Base-by-base conservation (phyloP, 2,329 filamentous ascomycete species). In the Aspergillus udagawae region DNA sequence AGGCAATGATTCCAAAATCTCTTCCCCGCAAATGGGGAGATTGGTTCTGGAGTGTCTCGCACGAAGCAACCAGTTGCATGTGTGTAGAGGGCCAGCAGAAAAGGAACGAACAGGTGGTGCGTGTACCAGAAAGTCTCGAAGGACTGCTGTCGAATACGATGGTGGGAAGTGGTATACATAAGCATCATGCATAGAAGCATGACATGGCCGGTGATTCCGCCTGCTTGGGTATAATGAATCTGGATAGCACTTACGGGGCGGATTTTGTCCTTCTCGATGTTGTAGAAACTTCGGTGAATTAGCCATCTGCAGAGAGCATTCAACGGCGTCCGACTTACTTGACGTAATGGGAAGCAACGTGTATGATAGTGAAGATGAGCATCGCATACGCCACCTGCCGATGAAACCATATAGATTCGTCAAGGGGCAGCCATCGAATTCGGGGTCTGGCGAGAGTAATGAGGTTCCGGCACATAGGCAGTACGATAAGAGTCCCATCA, bases 71-170 rank as follows among this genome's bases (percentile, higher is more conserved):
- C 92, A 7, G 90, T 91, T 1, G 94, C 93, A 75, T 99, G 94
- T 12, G 93, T 97, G 76, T 97, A 99, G 65, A 99, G 86, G 49
- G 85, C 93, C 48, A 99, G 82, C 69, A 97, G 78, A 75, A 99
- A 99, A 1, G 94, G 93, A 59, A 99, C 89, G 70, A 97, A 97
- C n/a, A 99, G 84, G 69, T 99, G 94, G 76, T 99, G 94, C 0
- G 92, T 96, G 77, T 99, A 99, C 94, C 94, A 99, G 74, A 99
- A 99, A 0, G 93, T 95, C 78, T 99, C 94, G 71, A 92, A 99
- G 0, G 91, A 96, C 73, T 99, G 94, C 73, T 97, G 93, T 54
- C 94, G 89, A 63, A 99, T 97, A 64, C 91, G 89, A 67, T 89
- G 84, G 71, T 99, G 94, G 2, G 94, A 89, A 0, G 92, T 97